A percentile compares a stretch with the other conserved stretches of the same genome.
These are phyloP conservation scores for Sporothrix curviconia DNA, from an alignment of 2,329 filamentous ascomycete genomes.

Conservation along the genomic window DNA sequence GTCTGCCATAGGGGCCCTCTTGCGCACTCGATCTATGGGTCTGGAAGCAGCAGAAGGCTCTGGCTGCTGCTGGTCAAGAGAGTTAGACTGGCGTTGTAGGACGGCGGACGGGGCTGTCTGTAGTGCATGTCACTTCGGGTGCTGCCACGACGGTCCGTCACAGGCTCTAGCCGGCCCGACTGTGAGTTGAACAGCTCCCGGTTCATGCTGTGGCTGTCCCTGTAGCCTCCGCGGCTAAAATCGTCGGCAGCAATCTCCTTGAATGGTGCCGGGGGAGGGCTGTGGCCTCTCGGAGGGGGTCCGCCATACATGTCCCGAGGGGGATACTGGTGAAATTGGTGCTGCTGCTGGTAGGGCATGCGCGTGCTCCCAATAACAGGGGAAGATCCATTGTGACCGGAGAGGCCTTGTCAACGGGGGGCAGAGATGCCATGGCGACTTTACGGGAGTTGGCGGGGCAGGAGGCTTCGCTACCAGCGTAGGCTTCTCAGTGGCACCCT, in stretches of 20 bases:
- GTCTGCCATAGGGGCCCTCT: constrained; percentile 62
- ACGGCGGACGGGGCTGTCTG: constrained; percentile 62
- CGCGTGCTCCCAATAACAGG: constrained; percentile 13
- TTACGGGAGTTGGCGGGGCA: constrained; percentile 60
- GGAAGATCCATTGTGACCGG: constrained; percentile 56
- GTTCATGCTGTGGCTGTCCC: constrained; percentile 59
- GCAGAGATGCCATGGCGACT: constrained; percentile 85
- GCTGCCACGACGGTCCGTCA: constrained; percentile 67
- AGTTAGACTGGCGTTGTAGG: constrained; percentile 62
- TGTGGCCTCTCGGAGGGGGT: constrained; percentile 9
- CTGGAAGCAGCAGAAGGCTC: constrained; percentile 87
- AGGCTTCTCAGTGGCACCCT: constrained; percentile 62
- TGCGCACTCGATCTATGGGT: constrained; percentile 62
- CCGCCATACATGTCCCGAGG: constrained; percentile 47
- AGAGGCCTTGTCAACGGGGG: constrained; percentile 74
- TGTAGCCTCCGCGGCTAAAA: constrained; percentile 77
- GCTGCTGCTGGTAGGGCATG: constrained; percentile 9
- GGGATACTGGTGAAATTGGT: constrained; percentile 23
- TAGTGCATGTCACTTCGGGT: constrained; percentile 59
- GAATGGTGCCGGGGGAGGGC: constrained; percentile 41
- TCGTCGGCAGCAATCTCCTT: constrained; percentile 92
- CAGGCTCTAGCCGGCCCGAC: constrained; percentile 87
- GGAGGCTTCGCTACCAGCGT: constrained; percentile 68
- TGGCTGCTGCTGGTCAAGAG: constrained; percentile 48
- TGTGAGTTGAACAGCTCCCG: constrained; percentile 92